Base-by-base conservation (phyloP, 176 grass and related monocot genomes). In the Aegilops longissima region DNA sequence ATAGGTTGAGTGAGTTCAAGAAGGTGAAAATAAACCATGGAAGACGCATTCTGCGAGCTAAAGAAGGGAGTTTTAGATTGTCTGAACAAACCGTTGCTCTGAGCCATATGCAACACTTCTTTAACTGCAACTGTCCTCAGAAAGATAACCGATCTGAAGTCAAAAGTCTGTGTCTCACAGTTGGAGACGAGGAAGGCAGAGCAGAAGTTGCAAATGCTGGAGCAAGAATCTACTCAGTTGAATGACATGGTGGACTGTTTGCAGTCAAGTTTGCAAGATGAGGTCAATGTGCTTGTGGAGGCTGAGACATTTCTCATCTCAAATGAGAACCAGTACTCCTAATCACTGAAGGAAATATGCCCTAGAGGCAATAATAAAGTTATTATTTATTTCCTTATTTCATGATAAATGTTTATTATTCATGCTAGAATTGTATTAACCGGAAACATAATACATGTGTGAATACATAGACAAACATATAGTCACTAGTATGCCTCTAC, bases 31-130 rank as follows among this genome's bases (percentile, higher is more conserved):
- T 73, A 74, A 72, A 92, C 25, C 25, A 27, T 92, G 62, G 85
- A 95, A 21, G 68, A 80, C 66, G 77, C 63, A 67, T 65, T 89
- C 39, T 82, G 70, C 65, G 84, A 90, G 30, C 51, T 90, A 47
- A 89, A 84, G 64, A 86, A 90, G 24, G 90, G 92, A 84, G 80
- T 82, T 27, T 33, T 4, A 76, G 77, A 54, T 73, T 88, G n/a
- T 34, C 78, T 69, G 86, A 85, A 82, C 85, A 82, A 88, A 88
- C 54, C 18, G 73, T 59, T 44, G 82, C 47, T 88, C 81, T 44
- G 90, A 80, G 66, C 83, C 61, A 77, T 85, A 77, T 66, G 61
- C 83, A 85, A 59, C 83, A 66, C 83, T 85, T 77, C 18, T 85
- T 66, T 40, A 85, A 36, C 83, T 66, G 7, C 72, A 77, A 40